phyloP scores from a whole-genome alignment of 2,329 filamentous ascomycete genomes.

The Penicillium carneum region DNA sequence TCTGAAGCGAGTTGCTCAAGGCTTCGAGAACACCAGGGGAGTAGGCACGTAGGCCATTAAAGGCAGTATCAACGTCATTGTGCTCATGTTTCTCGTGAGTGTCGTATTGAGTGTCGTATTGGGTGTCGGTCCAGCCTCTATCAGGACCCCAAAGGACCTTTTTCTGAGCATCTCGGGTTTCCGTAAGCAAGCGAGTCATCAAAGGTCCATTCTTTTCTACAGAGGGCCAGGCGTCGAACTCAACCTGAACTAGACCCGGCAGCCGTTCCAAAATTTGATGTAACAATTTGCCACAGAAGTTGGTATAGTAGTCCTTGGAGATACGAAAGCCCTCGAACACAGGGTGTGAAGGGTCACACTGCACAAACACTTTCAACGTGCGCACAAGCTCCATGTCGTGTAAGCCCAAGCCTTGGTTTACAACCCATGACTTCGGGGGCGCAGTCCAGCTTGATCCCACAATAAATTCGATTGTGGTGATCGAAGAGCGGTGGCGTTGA shows the following conservation, averaged over 20 bases:
- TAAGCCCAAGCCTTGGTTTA: conserved; percentile 59
- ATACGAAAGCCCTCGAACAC: conserved; percentile 65
- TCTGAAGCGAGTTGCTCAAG: conserved; percentile 26
- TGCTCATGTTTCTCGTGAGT: conserved; percentile 18
- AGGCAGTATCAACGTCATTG: conserved; percentile 21
- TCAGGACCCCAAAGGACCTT: conserved; percentile 52
- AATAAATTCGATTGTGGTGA: conserved; percentile 63
- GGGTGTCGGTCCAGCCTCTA: conserved; percentile 48
- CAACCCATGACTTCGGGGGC: conserved; percentile 63
- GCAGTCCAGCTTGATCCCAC: conserved; percentile 66
- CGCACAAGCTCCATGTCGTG: conserved; percentile 57
- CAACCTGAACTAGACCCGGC: conserved; percentile 58
- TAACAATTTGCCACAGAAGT: conserved; percentile 61
- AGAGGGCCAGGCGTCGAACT: conserved; percentile 65
- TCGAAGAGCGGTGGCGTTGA: conserved; percentile 58
- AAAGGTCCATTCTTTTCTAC: conserved; percentile 61
- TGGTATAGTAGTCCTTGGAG: conserved; percentile 64
- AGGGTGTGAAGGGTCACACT: conserved; percentile 62
- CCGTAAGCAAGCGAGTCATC: conserved; percentile 56
- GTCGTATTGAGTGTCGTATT: conserved; percentile 39
- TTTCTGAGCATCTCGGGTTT: conserved; percentile 44
- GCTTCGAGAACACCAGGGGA: conserved; percentile 21
- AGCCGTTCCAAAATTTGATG: conserved; percentile 59
- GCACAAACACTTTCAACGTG: conserved; percentile 63
- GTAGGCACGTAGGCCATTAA: conserved; percentile 26